phyloP scores from a whole-genome alignment of 805 yeast genomes.

The Kodamaea leandrae region DNA sequence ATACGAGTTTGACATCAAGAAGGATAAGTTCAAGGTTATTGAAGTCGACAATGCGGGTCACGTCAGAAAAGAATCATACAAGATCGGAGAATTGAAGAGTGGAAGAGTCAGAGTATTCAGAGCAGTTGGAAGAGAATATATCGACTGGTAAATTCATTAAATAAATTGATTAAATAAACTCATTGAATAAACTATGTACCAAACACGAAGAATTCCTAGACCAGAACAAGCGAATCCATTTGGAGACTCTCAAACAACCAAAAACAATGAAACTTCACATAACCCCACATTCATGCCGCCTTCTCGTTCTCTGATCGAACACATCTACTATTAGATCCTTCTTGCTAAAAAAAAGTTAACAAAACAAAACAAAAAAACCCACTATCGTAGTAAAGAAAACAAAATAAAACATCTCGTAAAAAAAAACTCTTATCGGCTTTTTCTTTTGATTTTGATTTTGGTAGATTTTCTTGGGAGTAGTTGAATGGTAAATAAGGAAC shows the following conservation, averaged over 20 bases:
- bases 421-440: neutral
- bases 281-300: too few species aligned
- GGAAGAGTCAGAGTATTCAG: constrained; percentile 84
- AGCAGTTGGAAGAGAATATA: constrained; percentile 65
- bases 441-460: constrained; percentile 1
- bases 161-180: too few species aligned
- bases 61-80: constrained; percentile 59
- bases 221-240: constrained; percentile 12
- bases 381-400: neutral
- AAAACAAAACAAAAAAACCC: neutral
- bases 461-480: neutral
- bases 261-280: too few species aligned
- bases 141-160: constrained; percentile 69
- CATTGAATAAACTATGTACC: too few species aligned
- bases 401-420: neutral
- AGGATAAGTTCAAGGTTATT: constrained; percentile 66
- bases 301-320: too few species aligned
- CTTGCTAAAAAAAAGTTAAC: neutral
- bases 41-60: constrained; percentile 52
- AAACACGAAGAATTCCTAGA: constrained; percentile 12
- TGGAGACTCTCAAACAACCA: too few species aligned
- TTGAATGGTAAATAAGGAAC: too few species aligned
- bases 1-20: constrained; percentile 68
- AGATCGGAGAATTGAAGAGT: constrained; percentile 66
- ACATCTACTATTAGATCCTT: too few species aligned